Evolutionary conservation across 352 stramenopile genomes (phyloP).

Genomic region (Pythium coloratum): DNA sequence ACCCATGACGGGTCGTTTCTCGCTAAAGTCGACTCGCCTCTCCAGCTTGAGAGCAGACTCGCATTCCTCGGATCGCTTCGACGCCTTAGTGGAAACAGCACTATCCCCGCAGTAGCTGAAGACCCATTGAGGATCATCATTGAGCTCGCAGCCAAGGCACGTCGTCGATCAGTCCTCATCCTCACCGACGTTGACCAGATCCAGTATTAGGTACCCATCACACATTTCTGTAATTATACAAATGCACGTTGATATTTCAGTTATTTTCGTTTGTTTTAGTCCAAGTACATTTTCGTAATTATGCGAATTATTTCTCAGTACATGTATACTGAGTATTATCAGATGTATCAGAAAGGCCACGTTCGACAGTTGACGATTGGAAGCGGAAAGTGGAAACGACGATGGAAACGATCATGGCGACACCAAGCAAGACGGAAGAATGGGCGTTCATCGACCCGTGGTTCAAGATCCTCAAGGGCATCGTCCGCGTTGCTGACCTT

Average conservation of each 20-base stretch:
- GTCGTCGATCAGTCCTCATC: background rate
- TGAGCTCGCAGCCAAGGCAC: background rate
- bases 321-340: background rate
- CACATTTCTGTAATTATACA: background rate
- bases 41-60: background rate
- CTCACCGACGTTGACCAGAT: background rate
- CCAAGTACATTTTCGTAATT: background rate
- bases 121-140: slow-evolving; percentile 1
- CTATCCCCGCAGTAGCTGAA: background rate
- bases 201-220: background rate
- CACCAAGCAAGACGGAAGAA: background rate
- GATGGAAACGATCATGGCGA: background rate
- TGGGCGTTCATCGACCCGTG: slow-evolving; percentile 17
- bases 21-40: background rate
- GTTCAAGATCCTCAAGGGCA: background rate
- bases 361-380: background rate
- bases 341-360: background rate
- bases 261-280: no score
- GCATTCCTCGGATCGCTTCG: background rate
- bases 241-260: background rate
- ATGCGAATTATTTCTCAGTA: background rate
- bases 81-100: background rate
- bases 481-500: background rate
- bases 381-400: background rate
- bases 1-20: background rate